Evolutionary conservation across 768 basidiomycete genomes (phyloP).

Genomic region (Panaeolus papilionaceus): DNA sequence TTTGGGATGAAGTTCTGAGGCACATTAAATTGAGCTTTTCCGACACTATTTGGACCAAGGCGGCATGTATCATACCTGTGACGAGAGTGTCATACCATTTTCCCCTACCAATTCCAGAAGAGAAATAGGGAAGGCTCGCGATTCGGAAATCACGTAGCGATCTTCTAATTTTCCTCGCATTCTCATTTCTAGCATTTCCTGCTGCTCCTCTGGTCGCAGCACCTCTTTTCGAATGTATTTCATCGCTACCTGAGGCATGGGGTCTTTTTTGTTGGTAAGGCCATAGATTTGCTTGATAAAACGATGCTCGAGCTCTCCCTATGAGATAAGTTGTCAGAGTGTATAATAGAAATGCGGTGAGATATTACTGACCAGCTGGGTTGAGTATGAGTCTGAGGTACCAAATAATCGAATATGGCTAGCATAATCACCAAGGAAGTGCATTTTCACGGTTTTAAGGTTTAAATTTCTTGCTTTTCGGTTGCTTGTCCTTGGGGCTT

Average conservation of each 20-base stretch:
- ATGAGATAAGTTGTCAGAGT: too few species aligned
- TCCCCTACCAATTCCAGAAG: background rate
- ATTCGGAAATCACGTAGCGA: background rate
- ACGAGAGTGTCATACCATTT: background rate
- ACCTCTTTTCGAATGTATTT: constrained; percentile 5
- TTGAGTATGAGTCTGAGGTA: constrained; percentile 46
- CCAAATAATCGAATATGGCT: constrained; percentile 37
- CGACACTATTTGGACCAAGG: too few species aligned
- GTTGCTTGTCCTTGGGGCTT: background rate
- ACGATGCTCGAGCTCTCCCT: constrained; percentile 52
- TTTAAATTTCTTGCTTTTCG: constrained; percentile 32
- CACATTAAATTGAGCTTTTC: too few species aligned
- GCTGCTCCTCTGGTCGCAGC: background rate
- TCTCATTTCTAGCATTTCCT: background rate
- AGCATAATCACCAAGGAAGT: constrained; percentile 31
- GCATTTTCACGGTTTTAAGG: constrained; percentile 39
- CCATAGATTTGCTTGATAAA: constrained; percentile 44
- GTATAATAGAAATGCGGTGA: constrained; percentile 20
- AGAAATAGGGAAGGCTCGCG: background rate
- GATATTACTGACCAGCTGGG: constrained; percentile 40
- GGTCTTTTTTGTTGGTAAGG: constrained; percentile 40
- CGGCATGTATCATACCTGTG: background rate
- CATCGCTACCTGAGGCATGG: constrained; percentile 36
- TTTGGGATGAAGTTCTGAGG: too few species aligned
- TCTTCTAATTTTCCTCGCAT: background rate